Evolutionary conservation across 1,284 basidiomycete species (phyloP), one percentile per base, ranked within the genome.

Genomic region (Ceraceosorus guamensis): DNA sequence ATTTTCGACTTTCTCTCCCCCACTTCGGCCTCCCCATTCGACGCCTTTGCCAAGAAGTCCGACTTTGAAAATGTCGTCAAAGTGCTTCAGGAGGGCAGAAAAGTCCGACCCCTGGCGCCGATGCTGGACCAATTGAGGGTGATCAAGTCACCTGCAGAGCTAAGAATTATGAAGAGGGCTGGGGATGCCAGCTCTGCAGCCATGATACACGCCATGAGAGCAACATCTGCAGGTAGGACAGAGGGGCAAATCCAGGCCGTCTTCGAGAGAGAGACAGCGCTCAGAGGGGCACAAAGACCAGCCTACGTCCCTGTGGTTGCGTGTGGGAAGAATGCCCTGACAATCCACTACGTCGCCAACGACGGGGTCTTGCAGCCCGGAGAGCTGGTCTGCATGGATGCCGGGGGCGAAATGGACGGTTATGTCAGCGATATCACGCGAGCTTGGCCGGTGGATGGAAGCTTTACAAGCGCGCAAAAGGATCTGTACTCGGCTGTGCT

Each of bases 401-500:
- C 72, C 5, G 71, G 77, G 8, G 72, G 68, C 50, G 77, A 76
- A 59, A 66, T 58, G 41, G 90, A 87, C 63, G 89, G 89, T 50
- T 98, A 98, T 30, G 45, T 46, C 45, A 18, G 16, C 16, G 45
- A 46, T 30, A 46, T 24, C 45, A 46, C 45, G 16, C 45, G 45
- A 46, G 45, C 8, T 30, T 46, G 16, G 16, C 45, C 95, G 1
- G 54, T 57, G 18, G 51, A 66, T 44, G 62, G 65, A 0, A 80
- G 72, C 30, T 98, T 97, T 77, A 85, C 85, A 1, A 70, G 80
- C 0, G 80, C 91, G 1, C 95, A 99, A 74, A 80, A 82, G 31
- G 91, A 92, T 56, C 82, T 99, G 10, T 99, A 99, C 78, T 80
- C 84, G 7, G 89, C 87, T 5, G 83, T 91, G 2, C 81, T 91